These are phyloP conservation scores for Golubevia sp. DNA, from an alignment of 1,284 basidiomycete species.

Conservation along the genomic window DNA sequence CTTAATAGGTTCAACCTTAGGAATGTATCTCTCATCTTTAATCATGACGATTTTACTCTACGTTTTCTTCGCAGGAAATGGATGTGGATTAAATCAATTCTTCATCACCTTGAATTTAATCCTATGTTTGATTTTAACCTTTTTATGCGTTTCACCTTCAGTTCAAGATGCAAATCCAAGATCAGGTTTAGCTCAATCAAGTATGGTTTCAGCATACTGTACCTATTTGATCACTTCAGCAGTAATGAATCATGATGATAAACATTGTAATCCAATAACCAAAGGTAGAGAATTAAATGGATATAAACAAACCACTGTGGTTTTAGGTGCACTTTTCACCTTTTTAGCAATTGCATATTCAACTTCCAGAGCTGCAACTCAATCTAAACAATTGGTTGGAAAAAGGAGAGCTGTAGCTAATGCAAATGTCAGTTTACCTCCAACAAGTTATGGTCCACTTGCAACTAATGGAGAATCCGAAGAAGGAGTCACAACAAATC, in stretches of 20 bases:
- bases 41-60: constrained; percentile 85
- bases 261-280: constrained; percentile 83
- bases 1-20: constrained; percentile 87
- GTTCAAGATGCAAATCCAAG: constrained; percentile 93
- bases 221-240: constrained; percentile 94
- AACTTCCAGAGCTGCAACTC: constrained; percentile 92
- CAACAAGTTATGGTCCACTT: constrained; percentile 66
- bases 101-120: constrained; percentile 94
- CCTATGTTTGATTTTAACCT: constrained; percentile 78
- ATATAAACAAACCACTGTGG: constrained; percentile 80
- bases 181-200: constrained; percentile 90
- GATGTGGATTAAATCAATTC: constrained; percentile 88
- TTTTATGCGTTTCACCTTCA: constrained; percentile 80
- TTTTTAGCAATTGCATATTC: constrained; percentile 98
- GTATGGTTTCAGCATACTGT: constrained; percentile 96
- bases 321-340: constrained; percentile 92
- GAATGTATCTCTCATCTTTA: constrained; percentile 82
- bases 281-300: constrained; percentile 67
- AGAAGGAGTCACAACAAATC: constrained; percentile 69
- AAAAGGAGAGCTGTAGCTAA: constrained; percentile 66
- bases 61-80: constrained; percentile 84
- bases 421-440: constrained; percentile 58
- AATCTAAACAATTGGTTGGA: constrained; percentile 86
- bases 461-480: constrained; percentile 66
- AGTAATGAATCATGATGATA: constrained; percentile 85